A percentile compares a stretch with the other conserved stretches of the same genome.
Evolutionary conservation across 2,329 filamentous ascomycete species (phyloP).

Genomic region (Lecanicillium sp.): DNA sequence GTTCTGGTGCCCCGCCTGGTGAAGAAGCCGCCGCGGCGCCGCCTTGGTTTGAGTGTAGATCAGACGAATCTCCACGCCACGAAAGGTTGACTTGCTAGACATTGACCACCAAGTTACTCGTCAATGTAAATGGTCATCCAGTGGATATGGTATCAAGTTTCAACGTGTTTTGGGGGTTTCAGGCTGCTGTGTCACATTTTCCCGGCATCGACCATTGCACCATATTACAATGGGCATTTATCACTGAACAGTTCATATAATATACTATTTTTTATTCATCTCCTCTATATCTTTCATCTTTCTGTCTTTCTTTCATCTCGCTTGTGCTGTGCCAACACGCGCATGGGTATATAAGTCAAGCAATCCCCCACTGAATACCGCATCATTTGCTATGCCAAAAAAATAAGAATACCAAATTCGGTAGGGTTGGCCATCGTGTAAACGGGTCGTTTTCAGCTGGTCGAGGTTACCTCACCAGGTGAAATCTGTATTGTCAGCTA

Average conservation of each 20-base stretch:
- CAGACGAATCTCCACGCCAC: not conserved
- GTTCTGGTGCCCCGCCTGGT: slow-evolving; percentile 2
- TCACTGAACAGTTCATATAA: too few species aligned
- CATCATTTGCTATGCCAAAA: slow-evolving; percentile 1
- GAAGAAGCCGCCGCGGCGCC: not conserved
- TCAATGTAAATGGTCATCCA: too few species aligned
- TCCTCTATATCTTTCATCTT: not conserved
- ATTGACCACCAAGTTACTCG: too few species aligned
- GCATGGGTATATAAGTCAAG: not conserved
- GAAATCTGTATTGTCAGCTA: slow-evolving; percentile 20
- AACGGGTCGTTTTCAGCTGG: too few species aligned
- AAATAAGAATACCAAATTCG: not conserved
- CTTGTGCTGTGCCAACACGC: too few species aligned
- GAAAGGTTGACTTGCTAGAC: too few species aligned
- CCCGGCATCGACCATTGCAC: too few species aligned
- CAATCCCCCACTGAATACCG: not conserved
- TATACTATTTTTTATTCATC: not conserved
- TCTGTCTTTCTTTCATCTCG: not conserved
- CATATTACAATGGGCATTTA: too few species aligned
- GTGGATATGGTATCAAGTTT: too few species aligned
- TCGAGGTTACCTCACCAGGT: not conserved
- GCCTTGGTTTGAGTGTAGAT: not conserved
- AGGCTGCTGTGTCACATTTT: too few species aligned
- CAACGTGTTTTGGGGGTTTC: too few species aligned
- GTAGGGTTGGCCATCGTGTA: too few species aligned